Conservation (phyloP, 1,139 yeast species). For the Groenewaldozyma sp. region DNA sequence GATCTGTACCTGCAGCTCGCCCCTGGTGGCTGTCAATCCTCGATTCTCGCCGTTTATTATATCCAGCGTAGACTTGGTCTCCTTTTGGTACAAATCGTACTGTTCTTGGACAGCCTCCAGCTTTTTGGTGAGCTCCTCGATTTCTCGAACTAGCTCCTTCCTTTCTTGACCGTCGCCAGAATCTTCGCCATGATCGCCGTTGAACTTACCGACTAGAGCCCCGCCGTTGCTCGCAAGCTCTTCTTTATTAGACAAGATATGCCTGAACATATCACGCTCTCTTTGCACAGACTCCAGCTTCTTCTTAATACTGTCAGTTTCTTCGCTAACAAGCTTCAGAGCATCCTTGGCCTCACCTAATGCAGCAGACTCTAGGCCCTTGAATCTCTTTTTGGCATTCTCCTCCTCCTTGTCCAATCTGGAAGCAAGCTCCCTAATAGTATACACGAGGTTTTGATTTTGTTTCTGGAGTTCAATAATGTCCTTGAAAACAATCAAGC, state of each 20-base stretch:
- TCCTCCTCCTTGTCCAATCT: conserved; percentile 52
- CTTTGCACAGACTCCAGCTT: conserved; percentile 46
- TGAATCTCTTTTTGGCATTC: conserved; percentile 35
- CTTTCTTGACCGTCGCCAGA: conserved; percentile 29
- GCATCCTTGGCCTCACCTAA: conserved; percentile 71
- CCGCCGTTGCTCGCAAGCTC: conserved; percentile 2
- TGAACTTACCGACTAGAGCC: conserved; percentile 9
- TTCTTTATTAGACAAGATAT: conserved; percentile 29
- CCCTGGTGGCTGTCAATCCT: conserved; percentile 39
- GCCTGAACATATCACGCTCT: conserved; percentile 60
- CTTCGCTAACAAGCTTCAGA: conserved; percentile 56
- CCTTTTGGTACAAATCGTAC: conserved; percentile 32
- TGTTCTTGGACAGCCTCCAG: conserved; percentile 30
- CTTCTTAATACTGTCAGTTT: conserved; percentile 42
- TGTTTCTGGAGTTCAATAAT: conserved; percentile 61
- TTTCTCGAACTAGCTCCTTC: conserved; percentile 28
- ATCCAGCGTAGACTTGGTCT: conserved; percentile 36
- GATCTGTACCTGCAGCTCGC: conserved; percentile 37
- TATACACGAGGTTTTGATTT: conserved; percentile 60
- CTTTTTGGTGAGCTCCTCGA: conserved; percentile 27
- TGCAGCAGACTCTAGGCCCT: conserved; percentile 47
- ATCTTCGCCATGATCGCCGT: conserved; percentile 14
- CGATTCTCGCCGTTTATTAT: conserved; percentile 35
- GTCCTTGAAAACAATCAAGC: conserved; percentile 61
- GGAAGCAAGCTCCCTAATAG: conserved; percentile 60